Conservation (phyloP, 805 yeast genomes). For the Kockiozyma suomiensis region DNA sequence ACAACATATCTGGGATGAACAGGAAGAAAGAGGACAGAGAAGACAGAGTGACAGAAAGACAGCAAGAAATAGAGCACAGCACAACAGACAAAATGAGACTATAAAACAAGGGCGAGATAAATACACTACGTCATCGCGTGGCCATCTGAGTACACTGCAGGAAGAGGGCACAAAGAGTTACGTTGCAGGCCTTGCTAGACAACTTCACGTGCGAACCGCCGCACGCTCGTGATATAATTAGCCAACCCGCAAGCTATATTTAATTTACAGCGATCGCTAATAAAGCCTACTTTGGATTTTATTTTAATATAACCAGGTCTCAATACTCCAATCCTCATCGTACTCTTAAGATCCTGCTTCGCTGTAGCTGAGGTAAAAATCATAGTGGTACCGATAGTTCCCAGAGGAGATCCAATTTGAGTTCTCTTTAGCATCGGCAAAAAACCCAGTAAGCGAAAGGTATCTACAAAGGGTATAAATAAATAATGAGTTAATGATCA, state of each 20-base stretch:
- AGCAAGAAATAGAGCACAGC: not conserved
- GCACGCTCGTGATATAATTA: not conserved
- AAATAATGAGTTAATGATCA: no score
- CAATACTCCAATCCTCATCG: no score
- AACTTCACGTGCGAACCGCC: not conserved
- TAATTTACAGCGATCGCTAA: not conserved
- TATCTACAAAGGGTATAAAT: no score
- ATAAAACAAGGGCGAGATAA: not conserved
- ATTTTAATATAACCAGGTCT: no score
- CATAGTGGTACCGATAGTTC: no score
- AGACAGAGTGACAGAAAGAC: not conserved
- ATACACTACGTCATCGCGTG: slow-evolving; percentile 7
- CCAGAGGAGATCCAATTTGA: no score
- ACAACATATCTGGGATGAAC: not conserved
- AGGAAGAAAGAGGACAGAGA: not conserved
- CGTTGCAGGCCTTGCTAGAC: not conserved
- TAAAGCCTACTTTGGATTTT: not conserved
- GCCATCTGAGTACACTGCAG: not conserved
- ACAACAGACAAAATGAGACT: not conserved
- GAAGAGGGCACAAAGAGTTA: not conserved
- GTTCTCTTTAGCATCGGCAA: no score
- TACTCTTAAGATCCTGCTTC: no score
- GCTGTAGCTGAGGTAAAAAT: no score
- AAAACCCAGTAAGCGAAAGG: no score
- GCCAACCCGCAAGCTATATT: not conserved